These are phyloP conservation scores for Lactarius hatsudake DNA, from an alignment of 768 basidiomycete species.

Conservation along the genomic window DNA sequence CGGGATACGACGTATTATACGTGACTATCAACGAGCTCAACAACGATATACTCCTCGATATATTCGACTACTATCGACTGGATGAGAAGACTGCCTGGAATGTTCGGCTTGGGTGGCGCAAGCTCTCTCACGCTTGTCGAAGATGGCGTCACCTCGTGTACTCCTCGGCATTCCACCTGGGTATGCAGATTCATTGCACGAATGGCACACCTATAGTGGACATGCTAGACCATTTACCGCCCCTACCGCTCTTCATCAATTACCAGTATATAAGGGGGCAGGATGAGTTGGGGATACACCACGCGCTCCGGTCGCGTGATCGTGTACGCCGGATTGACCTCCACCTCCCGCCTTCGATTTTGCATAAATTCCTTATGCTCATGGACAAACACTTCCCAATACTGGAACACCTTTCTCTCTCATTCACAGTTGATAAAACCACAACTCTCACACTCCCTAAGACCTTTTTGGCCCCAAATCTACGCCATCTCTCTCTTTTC, in stretches of 20 bases:
- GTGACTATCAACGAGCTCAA: neutral
- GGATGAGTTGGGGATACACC: too few relatives aligned
- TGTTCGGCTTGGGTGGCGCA: slow-evolving; percentile 7
- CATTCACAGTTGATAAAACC: neutral
- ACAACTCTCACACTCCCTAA: neutral
- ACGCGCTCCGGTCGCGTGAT: neutral
- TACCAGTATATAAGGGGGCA: neutral
- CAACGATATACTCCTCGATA: neutral
- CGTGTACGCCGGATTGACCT: neutral
- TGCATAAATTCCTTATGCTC: neutral
- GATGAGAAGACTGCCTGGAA: neutral
- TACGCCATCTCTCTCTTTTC: neutral
- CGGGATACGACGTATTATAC: neutral
- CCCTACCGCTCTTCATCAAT: neutral
- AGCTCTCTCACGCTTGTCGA: slow-evolving; percentile 14
- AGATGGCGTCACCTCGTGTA: slow-evolving; percentile 5
- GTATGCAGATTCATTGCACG: neutral
- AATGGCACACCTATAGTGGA: neutral
- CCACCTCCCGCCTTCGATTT: neutral
- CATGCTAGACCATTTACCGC: neutral
- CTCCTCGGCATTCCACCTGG: neutral
- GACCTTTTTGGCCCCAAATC: neutral
- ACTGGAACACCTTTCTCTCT: neutral
- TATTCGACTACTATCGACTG: too few relatives aligned
- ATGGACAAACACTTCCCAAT: neutral